Evolutionary conservation across 2,329 filamentous ascomycete species (phyloP), one percentile per base, ranked within the genome.

Genomic region (Aureobasidium sp.): DNA sequence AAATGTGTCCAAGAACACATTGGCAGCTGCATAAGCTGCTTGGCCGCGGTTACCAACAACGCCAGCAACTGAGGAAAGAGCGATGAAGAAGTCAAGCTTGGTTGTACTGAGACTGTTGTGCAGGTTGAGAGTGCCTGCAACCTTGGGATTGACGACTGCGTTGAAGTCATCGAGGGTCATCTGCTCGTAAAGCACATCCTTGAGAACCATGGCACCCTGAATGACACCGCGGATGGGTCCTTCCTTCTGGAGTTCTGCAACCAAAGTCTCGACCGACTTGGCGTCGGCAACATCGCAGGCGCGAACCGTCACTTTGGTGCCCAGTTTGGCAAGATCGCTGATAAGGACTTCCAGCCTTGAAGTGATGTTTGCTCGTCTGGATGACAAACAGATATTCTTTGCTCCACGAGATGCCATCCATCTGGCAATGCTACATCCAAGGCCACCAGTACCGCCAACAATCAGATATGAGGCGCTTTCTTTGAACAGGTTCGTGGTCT

Each of bases 71-170:
- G 64, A 66, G 20, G 64, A 67, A 11, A 70, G 59, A 3, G 66
- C 34, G 60, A 71, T 47, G 63, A 73, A 74, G 58, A 73, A 74
- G 61, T 74, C 71, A 3, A 57, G 53, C 25, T 57, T 25, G 27
- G 53, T 11, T 3, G 49, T 25, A 8, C 45, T 34, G 2, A 64
- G 52, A 2, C 63, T 49, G 8, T 65, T 59, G 63, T 68, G 68
- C 17, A 73, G 62, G 42, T 73, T 70, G 65, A 67, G 68, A 15
- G 70, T 67, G 9, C 69, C 71, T 9, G 64, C 14, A 8, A 73
- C 66, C 57, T 73, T 74, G 17, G 70, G 67, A 0, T 22, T 31
- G 5, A 67, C 58, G 20, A 63, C 58, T 9, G 29, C 53, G 6
- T 61, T 53, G 44, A 62, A 71, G 17, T 71, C 58, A 17, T 65